A percentile compares a stretch with the other conserved stretches of the same genome.
Conservation (phyloP, 257 asterid genomes). For the Striga asiatica region DNA sequence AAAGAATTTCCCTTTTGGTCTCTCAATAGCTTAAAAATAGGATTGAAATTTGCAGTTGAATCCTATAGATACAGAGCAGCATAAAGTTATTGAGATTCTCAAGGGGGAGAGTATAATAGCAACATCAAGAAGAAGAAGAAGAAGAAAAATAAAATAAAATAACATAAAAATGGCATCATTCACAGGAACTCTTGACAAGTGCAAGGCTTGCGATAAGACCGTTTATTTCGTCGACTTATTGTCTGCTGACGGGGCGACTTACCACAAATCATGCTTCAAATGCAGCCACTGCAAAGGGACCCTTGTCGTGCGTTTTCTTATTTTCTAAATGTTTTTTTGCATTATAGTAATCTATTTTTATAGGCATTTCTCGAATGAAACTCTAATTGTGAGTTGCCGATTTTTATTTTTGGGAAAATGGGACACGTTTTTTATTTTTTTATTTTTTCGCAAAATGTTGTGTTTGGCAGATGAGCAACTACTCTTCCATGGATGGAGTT, state of each 20-base stretch:
- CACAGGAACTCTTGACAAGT: slow-evolving; percentile 46
- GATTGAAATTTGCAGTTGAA: not conserved
- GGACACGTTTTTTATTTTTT: too few relatives aligned
- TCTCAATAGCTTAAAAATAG: not conserved
- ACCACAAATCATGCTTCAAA: slow-evolving; percentile 49
- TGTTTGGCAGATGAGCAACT: slow-evolving; percentile 92
- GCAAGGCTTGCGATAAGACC: slow-evolving; percentile 53
- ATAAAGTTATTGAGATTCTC: slow-evolving; percentile 18
- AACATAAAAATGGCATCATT: slow-evolving; percentile 31
- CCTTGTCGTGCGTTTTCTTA: slow-evolving; percentile 43
- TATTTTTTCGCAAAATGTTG: too few relatives aligned
- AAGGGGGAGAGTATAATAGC: too few relatives aligned
- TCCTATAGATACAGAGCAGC: not conserved
- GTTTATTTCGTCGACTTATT: slow-evolving; percentile 44
- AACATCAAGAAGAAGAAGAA: not conserved
- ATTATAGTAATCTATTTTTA: too few relatives aligned
- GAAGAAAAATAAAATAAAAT: not conserved
- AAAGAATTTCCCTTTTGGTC: slow-evolving; percentile 8
- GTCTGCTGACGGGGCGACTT: slow-evolving; percentile 47
- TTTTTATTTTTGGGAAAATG: too few relatives aligned
- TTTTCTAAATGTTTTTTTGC: not conserved
- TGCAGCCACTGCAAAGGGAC: slow-evolving; percentile 79
- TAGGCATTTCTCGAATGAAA: too few relatives aligned
- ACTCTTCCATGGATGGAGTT: slow-evolving; percentile 68
- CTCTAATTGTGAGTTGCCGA: too few relatives aligned